A percentile compares a stretch with the other conserved stretches of the same genome.
Conservation (phyloP, 768 basidiomycete genomes). For the Leccinum uliginosum region DNA sequence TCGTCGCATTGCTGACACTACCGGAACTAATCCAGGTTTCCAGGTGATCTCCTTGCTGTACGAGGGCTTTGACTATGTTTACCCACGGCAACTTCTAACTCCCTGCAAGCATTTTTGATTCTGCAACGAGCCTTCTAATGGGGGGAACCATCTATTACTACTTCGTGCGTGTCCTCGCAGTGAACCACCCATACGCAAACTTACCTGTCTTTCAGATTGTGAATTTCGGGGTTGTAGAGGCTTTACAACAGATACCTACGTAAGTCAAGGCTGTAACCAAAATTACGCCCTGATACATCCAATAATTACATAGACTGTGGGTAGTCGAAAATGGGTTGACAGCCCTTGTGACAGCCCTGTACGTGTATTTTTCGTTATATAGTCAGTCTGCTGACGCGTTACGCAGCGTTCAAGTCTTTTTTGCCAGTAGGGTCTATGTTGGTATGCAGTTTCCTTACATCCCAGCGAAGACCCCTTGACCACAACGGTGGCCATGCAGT, state of each 20-base stretch:
- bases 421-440: conserved; percentile 8
- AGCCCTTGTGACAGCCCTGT: conserved; percentile 15
- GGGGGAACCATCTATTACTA: conserved; percentile 17
- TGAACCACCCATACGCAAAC: neutral
- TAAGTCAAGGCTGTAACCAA: neutral
- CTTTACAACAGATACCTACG: conserved; percentile 5
- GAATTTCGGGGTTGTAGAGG: conserved; percentile 12
- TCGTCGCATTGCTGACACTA: neutral
- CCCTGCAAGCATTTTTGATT: conserved; percentile 12
- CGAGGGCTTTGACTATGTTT: neutral
- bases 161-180: conserved; percentile 10
- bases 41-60: conserved; percentile 17
- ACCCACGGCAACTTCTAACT: neutral
- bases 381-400: neutral
- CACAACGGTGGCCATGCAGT: conserved; percentile 1
- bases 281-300: neutral
- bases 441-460: conserved; percentile 2
- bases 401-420: conserved; percentile 12
- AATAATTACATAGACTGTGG: conserved; percentile 9
- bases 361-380: neutral
- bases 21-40: neutral
- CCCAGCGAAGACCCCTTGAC: neutral
- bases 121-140: conserved; percentile 15
- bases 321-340: conserved; percentile 14
- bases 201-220: conserved; percentile 1